Percentiles rank a stretch among this genome's conserved stretches.
Evolutionary conservation across 164 flowering plant genomes (phyloP).

Genomic region (Magnolia changhungtana): DNA sequence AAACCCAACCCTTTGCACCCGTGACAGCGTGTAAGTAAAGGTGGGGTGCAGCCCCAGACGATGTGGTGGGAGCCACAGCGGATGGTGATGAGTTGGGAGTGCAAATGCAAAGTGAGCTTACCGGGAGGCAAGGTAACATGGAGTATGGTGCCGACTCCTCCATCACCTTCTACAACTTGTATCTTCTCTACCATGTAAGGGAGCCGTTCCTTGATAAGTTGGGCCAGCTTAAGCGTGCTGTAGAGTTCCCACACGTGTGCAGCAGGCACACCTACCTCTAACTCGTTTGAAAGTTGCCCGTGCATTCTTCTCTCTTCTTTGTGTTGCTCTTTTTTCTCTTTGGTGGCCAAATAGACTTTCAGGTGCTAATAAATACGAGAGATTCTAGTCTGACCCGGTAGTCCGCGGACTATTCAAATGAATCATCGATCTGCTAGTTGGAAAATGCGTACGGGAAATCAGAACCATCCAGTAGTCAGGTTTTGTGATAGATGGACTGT

Average conservation of each 20-base stretch:
- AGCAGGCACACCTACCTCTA: background rate
- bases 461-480: too few species aligned
- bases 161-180: background rate
- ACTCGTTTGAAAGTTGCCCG: background rate
- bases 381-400: too few species aligned
- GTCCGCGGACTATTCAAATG: too few species aligned
- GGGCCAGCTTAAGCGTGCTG: background rate
- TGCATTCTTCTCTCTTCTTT: background rate
- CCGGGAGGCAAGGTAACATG: background rate
- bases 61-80: background rate
- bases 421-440: too few species aligned
- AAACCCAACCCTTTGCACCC: too few species aligned
- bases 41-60: background rate
- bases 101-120: background rate
- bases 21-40: background rate
- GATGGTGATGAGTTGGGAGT: background rate
- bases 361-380: too few species aligned
- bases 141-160: background rate
- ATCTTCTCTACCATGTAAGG: background rate
- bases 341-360: too few species aligned
- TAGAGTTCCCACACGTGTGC: conserved; percentile 1
- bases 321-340: background rate
- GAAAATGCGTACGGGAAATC: too few species aligned
- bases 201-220: background rate
- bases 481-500: too few species aligned